Evolutionary conservation across 169 alveolate species (phyloP), one percentile per base, ranked within the genome.

Genomic region (Neospora caninum): DNA sequence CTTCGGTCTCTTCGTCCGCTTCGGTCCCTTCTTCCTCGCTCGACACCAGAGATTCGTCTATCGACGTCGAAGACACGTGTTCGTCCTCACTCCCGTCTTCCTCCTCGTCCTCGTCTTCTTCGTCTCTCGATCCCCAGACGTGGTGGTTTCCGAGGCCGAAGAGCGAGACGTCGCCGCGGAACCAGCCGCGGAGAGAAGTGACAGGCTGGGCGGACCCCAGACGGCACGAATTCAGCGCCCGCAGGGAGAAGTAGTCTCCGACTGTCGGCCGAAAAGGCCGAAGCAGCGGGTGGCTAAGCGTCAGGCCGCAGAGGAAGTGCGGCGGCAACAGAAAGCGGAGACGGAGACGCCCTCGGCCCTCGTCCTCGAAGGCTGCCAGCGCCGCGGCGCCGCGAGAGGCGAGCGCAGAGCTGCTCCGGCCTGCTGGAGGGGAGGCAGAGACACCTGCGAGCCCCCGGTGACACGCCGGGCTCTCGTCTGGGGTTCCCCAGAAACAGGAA

Each of bases 101-200:
- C 42, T 20, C 31, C 86, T 13, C 86, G 39, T n/a, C 27, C 18
- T 70, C 83, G 42, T 22, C 42, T n/a, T 7, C 25, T 7, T 7
- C 83, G 39, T n/a, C 36, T n/a, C 6, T n/a, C 39, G 38, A 7
- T 70, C 42, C 13, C 86, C 45, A 78, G n/a, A 64, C 31, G n/a
- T 16, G 25, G 34, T 9, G 31, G 34, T 10, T 29, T 10, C 86
- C 86, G 27, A 27, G 34, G 22, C 43, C 43, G 18, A 78, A 36
- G 86, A 78, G 86, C 7, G 86, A 78, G n/a, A n/a, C 86, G 45
- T 78, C 86, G 39, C 86, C 86, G 45, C 86, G 86, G 43, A 36
- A 25, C 86, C 86, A 78, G 45, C 45, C 86, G 10, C 86, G 86
- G 39, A 78, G 39, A 10, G 86, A 78, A 4, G 86, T 13, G 43